phyloP scores from a whole-genome alignment of 208 protist genomes.

The Trypanosoma mega region DNA sequence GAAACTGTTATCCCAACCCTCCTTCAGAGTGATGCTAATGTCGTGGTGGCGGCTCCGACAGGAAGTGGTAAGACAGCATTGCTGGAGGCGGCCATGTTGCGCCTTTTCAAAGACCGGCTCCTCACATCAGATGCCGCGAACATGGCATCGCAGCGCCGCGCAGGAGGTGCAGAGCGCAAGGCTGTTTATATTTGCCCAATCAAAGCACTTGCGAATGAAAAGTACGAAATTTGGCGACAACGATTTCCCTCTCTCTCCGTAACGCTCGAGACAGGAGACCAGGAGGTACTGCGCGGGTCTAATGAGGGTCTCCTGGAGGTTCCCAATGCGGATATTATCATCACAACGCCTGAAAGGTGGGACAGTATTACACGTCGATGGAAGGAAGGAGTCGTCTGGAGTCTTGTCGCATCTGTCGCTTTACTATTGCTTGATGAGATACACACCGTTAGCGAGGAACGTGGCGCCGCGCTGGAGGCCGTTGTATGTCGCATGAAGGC shows the following conservation, averaged over 20 bases:
- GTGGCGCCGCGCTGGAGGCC: slow-evolving; percentile 91
- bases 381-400: slow-evolving; percentile 70
- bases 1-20: slow-evolving; percentile 60
- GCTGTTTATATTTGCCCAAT: slow-evolving; percentile 92
- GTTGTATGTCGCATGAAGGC: slow-evolving; percentile 91
- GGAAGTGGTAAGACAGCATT: slow-evolving; percentile 90
- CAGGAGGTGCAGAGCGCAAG: slow-evolving; percentile 29
- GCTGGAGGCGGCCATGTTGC: slow-evolving; percentile 88
- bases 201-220: slow-evolving; percentile 89
- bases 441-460: slow-evolving; percentile 90
- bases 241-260: slow-evolving; percentile 82
- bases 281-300: slow-evolving; percentile 42
- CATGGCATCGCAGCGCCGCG: neutral
- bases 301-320: slow-evolving; percentile 44
- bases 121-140: neutral
- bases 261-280: slow-evolving; percentile 96
- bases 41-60: slow-evolving; percentile 85
- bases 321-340: slow-evolving; percentile 70
- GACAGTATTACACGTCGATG: slow-evolving; percentile 93
- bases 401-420: slow-evolving; percentile 69
- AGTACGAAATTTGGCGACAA: slow-evolving; percentile 65
- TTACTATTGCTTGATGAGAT: slow-evolving; percentile 93
- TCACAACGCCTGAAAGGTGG: slow-evolving; percentile 94
- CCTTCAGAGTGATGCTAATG: slow-evolving; percentile 46
- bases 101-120: slow-evolving; percentile 69